Conservation (phyloP, 768 basidiomycete genomes). For the Gautieria morchelliformis region DNA sequence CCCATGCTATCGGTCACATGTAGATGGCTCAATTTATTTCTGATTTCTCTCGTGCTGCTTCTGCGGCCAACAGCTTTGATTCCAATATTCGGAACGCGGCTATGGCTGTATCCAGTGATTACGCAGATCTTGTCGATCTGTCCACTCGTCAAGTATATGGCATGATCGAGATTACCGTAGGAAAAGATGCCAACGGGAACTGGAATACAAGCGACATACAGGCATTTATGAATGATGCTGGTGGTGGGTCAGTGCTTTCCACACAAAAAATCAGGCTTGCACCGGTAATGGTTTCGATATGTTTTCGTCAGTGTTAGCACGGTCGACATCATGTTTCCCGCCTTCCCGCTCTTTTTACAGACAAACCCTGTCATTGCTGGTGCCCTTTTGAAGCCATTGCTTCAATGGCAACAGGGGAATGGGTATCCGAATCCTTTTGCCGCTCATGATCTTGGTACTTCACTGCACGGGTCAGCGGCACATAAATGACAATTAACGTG, state of each 20-base stretch:
- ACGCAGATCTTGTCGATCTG: slow-evolving; percentile 13
- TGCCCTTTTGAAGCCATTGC: slow-evolving; percentile 12
- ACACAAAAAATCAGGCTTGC: no score
- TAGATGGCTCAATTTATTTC: slow-evolving; percentile 4
- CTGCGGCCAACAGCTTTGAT: slow-evolving; percentile 8
- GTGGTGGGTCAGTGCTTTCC: slow-evolving; percentile 1
- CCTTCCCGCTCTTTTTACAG: slow-evolving; percentile 13
- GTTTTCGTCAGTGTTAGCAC: slow-evolving; percentile 4
- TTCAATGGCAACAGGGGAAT: slow-evolving; percentile 14
- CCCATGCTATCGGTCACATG: not conserved
- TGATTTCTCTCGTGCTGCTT: slow-evolving; percentile 4
- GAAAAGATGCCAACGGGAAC: not conserved
- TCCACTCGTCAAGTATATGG: slow-evolving; percentile 15
- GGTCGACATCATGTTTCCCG: slow-evolving; percentile 16
- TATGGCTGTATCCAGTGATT: slow-evolving; percentile 11
- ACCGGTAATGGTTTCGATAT: not conserved
- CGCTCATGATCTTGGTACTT: slow-evolving; percentile 14
- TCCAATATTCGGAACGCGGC: slow-evolving; percentile 7
- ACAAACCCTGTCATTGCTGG: slow-evolving; percentile 12
- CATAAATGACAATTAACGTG: not conserved
- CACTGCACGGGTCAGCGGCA: not conserved
- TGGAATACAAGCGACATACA: slow-evolving; percentile 8
- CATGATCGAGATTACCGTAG: slow-evolving; percentile 12
- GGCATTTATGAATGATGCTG: slow-evolving; percentile 8
- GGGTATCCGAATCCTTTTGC: slow-evolving; percentile 12